Base-by-base conservation (phyloP, 2,329 filamentous ascomycete genomes). In the Botryosphaeria dothidea region DNA sequence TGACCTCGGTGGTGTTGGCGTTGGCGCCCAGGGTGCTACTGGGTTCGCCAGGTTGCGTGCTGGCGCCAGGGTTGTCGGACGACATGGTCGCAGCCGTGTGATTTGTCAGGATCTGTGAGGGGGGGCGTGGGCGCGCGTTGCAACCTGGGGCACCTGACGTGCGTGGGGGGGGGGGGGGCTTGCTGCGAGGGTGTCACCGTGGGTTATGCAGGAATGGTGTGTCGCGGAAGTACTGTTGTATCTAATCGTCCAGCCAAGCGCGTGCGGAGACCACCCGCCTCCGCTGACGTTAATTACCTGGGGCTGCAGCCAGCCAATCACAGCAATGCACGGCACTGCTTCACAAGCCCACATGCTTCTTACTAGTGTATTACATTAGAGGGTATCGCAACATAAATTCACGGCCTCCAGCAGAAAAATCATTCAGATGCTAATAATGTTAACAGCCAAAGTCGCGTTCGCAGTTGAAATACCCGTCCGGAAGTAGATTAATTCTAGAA, bases 131-230 rank as follows among this genome's bases (percentile, higher is more conserved):
- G 31, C 31, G 31, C 31, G 31, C 17, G 49, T 45, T 27, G 36
- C 27, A 27, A 8, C 29, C 43, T 36, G 61, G 51, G 23, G 63
- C 63, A 65, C 63, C 63, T 65, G 63, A 65, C 62, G 62, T 31
- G 62, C 41, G 51, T 34, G 62, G n/a, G n/a, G n/a, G n/a, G n/a
- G 58, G 45, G 46, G 57, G 25, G 29, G 31, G 11, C 31, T 34
- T 34, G 31, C 31, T 34, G 31, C 31, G 15, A 21, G 63, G 46
- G 61, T 63, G 46, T 54, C 34, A 63, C 56, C 48, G 52, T 48
- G 31, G n/a, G 62, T 25, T 58, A 58, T 65, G 62, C 62, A 65
- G 54, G 63, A 51, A 27, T 65, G 63, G 48, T 31, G 34, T 63
- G 46, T 60, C 41, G 56, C 56, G 56, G 46, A 60, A 46, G 56